These are phyloP conservation scores for Xeromyces bisporus DNA, from an alignment of 495 filamentous ascomycete genomes.

Conservation along the genomic window DNA sequence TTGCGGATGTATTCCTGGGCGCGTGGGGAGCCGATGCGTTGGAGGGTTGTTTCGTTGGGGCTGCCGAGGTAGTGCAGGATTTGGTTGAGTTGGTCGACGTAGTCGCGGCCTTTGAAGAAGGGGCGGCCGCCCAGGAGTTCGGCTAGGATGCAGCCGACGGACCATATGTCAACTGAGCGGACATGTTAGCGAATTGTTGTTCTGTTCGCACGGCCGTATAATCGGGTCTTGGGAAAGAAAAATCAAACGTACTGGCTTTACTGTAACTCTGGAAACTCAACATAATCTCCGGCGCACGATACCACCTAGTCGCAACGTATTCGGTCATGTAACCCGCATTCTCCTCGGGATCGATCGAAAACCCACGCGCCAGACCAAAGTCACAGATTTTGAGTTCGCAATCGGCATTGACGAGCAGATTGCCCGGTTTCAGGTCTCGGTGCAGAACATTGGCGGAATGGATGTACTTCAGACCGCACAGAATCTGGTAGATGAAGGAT, in stretches of 20 bases:
- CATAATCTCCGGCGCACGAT: conserved; percentile 98
- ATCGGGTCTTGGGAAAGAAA: too few species aligned
- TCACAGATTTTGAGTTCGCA: conserved; percentile 99
- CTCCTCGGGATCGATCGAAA: conserved; percentile 93
- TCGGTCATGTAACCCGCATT: conserved; percentile 99
- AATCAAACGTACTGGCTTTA: conserved; percentile 92
- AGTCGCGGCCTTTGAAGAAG: conserved; percentile 98
- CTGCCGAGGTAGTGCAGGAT: conserved; percentile 97
- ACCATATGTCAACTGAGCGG: conserved; percentile 88
- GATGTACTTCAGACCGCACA: conserved; percentile 95
- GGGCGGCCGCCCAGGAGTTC: conserved; percentile 91
- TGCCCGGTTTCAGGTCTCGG: conserved; percentile 91
- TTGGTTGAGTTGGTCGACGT: conserved; percentile 98
- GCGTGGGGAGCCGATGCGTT: conserved; percentile 83
- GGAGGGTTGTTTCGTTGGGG: conserved; percentile 85
- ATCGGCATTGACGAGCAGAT: conserved; percentile 93
- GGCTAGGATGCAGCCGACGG: conserved; percentile 92
- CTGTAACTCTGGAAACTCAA: conserved; percentile 99
- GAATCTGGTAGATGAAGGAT: conserved; percentile 88
- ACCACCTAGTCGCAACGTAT: conserved; percentile 97
- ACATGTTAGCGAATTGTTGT: conserved; percentile 7
- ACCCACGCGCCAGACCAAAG: conserved; percentile 89
- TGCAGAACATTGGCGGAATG: conserved; percentile 97
- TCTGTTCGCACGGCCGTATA: too few species aligned
- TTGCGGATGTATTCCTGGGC: conserved; percentile 98